Conservation (phyloP, 305 asterid genomes). For the Fraxinus ornus region DNA sequence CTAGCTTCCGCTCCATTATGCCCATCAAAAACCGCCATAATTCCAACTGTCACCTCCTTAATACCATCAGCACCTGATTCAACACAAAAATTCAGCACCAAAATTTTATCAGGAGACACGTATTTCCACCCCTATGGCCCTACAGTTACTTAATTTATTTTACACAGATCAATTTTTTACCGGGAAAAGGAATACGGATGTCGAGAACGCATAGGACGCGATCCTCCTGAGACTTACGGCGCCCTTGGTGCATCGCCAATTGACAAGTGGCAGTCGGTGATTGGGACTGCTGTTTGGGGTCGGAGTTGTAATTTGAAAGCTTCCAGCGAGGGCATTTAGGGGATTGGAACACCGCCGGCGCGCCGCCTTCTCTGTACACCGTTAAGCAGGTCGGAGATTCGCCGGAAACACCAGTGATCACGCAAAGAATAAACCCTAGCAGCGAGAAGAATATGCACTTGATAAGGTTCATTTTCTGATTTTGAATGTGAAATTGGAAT, state of each 20-base stretch:
- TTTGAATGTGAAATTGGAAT: background rate
- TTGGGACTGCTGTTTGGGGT: conserved; percentile 28
- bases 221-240: conserved; percentile 84
- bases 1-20: conserved; percentile 97
- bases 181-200: conserved; percentile 80
- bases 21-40: conserved; percentile 94
- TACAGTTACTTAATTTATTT: background rate
- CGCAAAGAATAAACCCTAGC: conserved; percentile 40
- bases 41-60: conserved; percentile 70
- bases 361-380: conserved; percentile 90
- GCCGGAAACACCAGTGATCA: conserved; percentile 37
- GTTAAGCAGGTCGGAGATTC: conserved; percentile 76
- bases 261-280: conserved; percentile 53
- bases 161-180: conserved; percentile 29
- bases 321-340: conserved; percentile 98
- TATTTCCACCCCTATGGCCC: background rate
- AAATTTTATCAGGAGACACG: background rate
- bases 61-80: conserved; percentile 61
- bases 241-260: conserved; percentile 77
- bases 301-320: conserved; percentile 51
- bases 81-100: background rate
- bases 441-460: conserved; percentile 16
- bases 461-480: conserved; percentile 25
- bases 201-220: conserved; percentile 74
- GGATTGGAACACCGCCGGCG: conserved; percentile 89